Percentiles rank a stretch among this genome's conserved stretches.
Conservation (phyloP, 768 basidiomycete species). For the Cubamyces sp. region DNA sequence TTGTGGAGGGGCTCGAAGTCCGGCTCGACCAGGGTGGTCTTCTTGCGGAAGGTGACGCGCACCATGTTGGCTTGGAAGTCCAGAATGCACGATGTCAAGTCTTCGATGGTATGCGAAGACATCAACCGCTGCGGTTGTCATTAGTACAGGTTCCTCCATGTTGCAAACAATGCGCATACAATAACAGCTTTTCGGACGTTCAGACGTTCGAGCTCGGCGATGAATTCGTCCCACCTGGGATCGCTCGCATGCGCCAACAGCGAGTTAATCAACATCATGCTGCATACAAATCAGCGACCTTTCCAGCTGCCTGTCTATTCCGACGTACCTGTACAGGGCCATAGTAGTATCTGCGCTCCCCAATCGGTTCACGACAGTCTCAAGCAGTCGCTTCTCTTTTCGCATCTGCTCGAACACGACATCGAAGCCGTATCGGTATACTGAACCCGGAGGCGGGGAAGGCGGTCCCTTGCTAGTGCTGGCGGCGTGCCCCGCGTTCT, state of each 20-base stretch:
- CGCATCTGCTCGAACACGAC: constrained; percentile 84
- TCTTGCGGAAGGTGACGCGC: constrained; percentile 78
- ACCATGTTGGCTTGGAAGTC: constrained; percentile 89
- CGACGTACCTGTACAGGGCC: constrained; percentile 73
- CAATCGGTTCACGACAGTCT: constrained; percentile 80
- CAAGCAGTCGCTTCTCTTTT: constrained; percentile 68
- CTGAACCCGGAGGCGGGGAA: constrained; percentile 61
- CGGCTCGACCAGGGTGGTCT: constrained; percentile 76
- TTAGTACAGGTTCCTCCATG: constrained; percentile 11
- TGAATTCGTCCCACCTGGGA: constrained; percentile 77
- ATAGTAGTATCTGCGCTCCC: constrained; percentile 85
- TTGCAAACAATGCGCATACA: constrained; percentile 47
- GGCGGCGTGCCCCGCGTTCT: constrained; percentile 53
- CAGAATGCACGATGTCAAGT: constrained; percentile 80
- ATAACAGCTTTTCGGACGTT: constrained; percentile 84
- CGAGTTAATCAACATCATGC: constrained; percentile 91
- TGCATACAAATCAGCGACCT: constrained; percentile 36
- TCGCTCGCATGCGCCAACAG: constrained; percentile 81
- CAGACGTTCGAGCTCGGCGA: constrained; percentile 70
- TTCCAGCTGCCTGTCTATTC: not conserved
- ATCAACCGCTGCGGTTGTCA: constrained; percentile 64
- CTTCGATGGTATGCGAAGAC: constrained; percentile 80
- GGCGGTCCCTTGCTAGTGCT: constrained; percentile 65
- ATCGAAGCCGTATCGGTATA: constrained; percentile 84
- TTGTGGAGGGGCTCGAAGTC: constrained; percentile 62